Conservation (phyloP, 345 rosid species). For the Geranium brycei region DNA sequence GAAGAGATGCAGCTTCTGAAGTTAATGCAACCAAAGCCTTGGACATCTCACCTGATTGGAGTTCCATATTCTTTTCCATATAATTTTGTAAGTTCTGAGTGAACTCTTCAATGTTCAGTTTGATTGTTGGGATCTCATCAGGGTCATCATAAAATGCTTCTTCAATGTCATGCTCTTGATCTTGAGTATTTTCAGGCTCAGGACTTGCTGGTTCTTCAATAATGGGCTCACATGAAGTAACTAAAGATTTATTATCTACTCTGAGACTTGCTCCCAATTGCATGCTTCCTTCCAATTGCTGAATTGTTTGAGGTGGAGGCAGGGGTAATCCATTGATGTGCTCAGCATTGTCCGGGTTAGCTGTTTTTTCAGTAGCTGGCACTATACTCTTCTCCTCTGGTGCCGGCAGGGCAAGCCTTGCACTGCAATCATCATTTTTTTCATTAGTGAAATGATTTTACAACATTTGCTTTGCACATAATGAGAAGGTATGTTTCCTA, state of each 20-base stretch:
- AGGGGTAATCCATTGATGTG: constrained; percentile 14
- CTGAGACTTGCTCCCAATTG: constrained; percentile 15
- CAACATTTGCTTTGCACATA: neutral
- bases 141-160: constrained; percentile 51
- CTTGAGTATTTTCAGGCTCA: constrained; percentile 39
- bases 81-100: constrained; percentile 51
- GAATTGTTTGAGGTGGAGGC: constrained; percentile 32
- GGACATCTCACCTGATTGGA: constrained; percentile 58
- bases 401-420: constrained; percentile 75
- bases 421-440: constrained; percentile 35
- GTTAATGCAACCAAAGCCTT: constrained; percentile 70
- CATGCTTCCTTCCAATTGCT: constrained; percentile 16
- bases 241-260: neutral
- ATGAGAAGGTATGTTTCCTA: neutral
- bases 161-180: constrained; percentile 49
- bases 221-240: constrained; percentile 48
- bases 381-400: constrained; percentile 19
- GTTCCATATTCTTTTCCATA: constrained; percentile 52
- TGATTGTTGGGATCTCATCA: constrained; percentile 77
- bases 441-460: constrained; percentile 5
- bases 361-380: neutral
- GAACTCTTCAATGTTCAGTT: constrained; percentile 56
- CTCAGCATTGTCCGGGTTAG: constrained; percentile 7
- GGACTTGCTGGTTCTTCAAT: constrained; percentile 88
- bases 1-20: constrained; percentile 68